Base-by-base conservation (phyloP, 2,329 filamentous ascomycete genomes). In the Pseudopyrenochaeta lycopersici region DNA sequence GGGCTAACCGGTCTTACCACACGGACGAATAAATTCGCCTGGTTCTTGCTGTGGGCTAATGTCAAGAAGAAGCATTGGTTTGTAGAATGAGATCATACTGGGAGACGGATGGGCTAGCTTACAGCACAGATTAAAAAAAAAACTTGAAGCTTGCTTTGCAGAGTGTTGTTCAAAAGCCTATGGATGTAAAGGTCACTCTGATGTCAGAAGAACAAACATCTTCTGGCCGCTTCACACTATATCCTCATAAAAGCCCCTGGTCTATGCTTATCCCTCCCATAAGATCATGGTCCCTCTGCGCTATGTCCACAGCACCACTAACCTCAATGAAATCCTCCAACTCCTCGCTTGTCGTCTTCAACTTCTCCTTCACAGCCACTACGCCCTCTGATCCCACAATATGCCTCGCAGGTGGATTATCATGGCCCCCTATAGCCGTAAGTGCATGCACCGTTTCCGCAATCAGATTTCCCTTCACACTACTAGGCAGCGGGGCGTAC, bases 331-430 rank as follows among this genome's bases (percentile, higher is more conserved):
- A 98, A 64, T 98, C 95, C 75, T 98, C 95, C 51, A 98, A 79
- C 78, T 98, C 95, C 74, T 98, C 93, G 59, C 92, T 96, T 2
- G 97, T 91, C 1, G 92, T 97, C 80, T 96, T 97, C 50, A 99
- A 80, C 78, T 98, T 98, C 78, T 98, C 95, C 74, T 94, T 96
- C 33, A 98, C 94, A 35, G 90, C 90, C 5, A 87, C 84, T 11
- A 94, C 90, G 0, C 91, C 94, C 75, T 98, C 95, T 49, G 90
- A 87, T 0, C 95, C 94, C 2, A 98, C 93, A 67, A 98, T 97
- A 73, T 98, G 94, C 29, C 95, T 83, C 1, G 92, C 91, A 0
- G 95, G 95, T 1, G 95, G 95, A 73, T 98, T 98, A 72, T 97
- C 93, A 73, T 97, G 93, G 0, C 94, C 95, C 0, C 92, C 95